A percentile compares a stretch with the other conserved stretches of the same genome.
Conservation (phyloP, 495 filamentous ascomycete species). For the Sporormia fimetaria region DNA sequence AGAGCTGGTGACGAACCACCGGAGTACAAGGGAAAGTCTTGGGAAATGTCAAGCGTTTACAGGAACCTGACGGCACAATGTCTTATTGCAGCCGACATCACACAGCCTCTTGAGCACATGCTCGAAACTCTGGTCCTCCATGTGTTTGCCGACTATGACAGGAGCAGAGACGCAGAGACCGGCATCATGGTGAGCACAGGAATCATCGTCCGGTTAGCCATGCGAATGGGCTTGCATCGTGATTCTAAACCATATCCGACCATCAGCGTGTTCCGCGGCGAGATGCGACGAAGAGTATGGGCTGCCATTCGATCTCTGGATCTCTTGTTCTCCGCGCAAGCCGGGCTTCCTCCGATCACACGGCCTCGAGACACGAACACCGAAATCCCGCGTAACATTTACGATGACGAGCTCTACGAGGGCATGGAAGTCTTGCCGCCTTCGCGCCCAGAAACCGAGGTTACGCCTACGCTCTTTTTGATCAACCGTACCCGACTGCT, state of each 20-base stretch:
- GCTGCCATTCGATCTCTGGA: conserved; percentile 70
- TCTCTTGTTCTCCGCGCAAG: conserved; percentile 79
- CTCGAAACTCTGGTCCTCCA: conserved; percentile 87
- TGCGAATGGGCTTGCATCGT: conserved; percentile 92
- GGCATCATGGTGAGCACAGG: conserved; percentile 72
- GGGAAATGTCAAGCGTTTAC: conserved; percentile 64
- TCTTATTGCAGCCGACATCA: conserved; percentile 77
- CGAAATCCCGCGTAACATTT: conserved; percentile 74
- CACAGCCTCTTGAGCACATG: conserved; percentile 70
- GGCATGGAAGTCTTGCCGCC: conserved; percentile 65
- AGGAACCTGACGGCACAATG: conserved; percentile 76
- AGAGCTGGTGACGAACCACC: conserved; percentile 84
- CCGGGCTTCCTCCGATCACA: conserved; percentile 83
- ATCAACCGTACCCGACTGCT: conserved; percentile 64
- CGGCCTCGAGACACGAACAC: conserved; percentile 73
- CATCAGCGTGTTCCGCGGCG: conserved; percentile 76
- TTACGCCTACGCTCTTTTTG: conserved; percentile 81
- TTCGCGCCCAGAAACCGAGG: conserved; percentile 59
- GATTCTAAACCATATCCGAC: conserved; percentile 75
- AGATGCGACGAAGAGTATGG: conserved; percentile 88
- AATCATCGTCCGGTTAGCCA: conserved; percentile 71
- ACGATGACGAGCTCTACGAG: conserved; percentile 86
- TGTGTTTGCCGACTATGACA: conserved; percentile 66
- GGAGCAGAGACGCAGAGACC: conserved; percentile 68
- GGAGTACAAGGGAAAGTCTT: conserved; percentile 47